A percentile compares a stretch with the other conserved stretches of the same genome.
Conservation (phyloP, 164 flowering plant species). For the Stephania cephalantha region DNA sequence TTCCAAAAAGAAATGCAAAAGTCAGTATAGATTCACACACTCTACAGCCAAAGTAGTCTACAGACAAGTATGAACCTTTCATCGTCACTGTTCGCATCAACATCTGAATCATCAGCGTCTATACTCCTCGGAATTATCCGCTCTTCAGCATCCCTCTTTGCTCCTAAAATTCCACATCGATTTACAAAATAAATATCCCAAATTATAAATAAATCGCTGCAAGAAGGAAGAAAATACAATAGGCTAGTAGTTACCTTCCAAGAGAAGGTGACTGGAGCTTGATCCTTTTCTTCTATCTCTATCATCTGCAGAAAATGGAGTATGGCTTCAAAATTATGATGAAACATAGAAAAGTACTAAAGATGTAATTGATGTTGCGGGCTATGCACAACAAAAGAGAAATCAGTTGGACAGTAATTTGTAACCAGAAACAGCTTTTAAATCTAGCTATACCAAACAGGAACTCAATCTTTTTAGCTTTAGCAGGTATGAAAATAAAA, state of each 20-base stretch:
- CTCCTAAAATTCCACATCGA: slow-evolving; percentile 33
- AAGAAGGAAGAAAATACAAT: not conserved
- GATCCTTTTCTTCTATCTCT: slow-evolving; percentile 77
- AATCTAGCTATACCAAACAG: no score
- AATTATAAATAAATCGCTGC: not conserved
- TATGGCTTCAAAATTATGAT: slow-evolving; percentile 4
- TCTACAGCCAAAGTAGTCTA: not conserved
- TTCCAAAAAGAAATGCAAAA: not conserved
- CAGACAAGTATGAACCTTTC: slow-evolving; percentile 43
- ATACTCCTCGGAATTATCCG: slow-evolving; percentile 68
- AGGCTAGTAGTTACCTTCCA: slow-evolving; percentile 56
- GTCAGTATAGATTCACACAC: not conserved
- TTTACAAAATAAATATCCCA: not conserved
- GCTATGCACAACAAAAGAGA: no score
- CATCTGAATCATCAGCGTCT: slow-evolving; percentile 99
- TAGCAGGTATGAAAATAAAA: no score
- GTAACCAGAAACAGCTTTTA: no score
- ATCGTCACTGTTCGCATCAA: slow-evolving; percentile 65
- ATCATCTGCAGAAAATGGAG: slow-evolving; percentile 56
- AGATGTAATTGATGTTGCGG: not conserved
- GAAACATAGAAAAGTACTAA: not conserved
- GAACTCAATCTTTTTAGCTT: no score
- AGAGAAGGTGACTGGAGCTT: slow-evolving; percentile 41
- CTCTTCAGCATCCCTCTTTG: slow-evolving; percentile 74
- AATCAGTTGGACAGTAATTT: no score